A percentile compares a stretch with the other conserved stretches of the same genome.
Conservation (phyloP, 2,329 filamentous ascomycete species). For the Venturia oleaginea region DNA sequence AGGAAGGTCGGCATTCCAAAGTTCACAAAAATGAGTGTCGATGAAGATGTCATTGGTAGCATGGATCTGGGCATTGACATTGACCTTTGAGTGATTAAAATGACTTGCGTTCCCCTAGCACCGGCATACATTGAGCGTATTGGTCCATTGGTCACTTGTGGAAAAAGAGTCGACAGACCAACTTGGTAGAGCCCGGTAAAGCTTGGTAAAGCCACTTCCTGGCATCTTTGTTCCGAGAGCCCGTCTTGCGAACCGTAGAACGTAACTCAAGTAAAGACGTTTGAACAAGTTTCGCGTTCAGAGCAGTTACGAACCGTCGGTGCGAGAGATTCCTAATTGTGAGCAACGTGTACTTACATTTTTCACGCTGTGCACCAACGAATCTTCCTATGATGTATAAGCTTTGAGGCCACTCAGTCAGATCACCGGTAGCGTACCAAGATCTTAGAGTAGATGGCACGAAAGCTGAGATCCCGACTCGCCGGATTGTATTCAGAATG, state of each 20-base stretch:
- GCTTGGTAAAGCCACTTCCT: neutral
- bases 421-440: neutral
- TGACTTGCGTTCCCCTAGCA: neutral
- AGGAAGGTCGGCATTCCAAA: conserved; percentile 49
- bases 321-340: neutral
- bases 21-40: conserved; percentile 67
- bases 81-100: conserved; percentile 46
- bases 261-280: neutral
- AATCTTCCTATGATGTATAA: neutral
- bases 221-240: neutral
- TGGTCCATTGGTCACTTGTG: neutral
- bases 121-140: neutral
- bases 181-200: neutral
- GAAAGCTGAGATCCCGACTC: neutral
- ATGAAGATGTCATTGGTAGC: conserved; percentile 85
- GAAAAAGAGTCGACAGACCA: neutral
- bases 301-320: neutral
- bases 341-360: neutral
- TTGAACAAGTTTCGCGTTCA: neutral
- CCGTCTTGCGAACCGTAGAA: neutral
- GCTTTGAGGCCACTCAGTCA: neutral
- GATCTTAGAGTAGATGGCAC: neutral
- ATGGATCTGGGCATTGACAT: conserved; percentile 90
- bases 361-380: neutral
- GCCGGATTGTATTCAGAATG: neutral